A percentile compares a stretch with the other conserved stretches of the same genome.
Conservation (phyloP, 495 filamentous ascomycete genomes). For the Xeromyces bisporus region DNA sequence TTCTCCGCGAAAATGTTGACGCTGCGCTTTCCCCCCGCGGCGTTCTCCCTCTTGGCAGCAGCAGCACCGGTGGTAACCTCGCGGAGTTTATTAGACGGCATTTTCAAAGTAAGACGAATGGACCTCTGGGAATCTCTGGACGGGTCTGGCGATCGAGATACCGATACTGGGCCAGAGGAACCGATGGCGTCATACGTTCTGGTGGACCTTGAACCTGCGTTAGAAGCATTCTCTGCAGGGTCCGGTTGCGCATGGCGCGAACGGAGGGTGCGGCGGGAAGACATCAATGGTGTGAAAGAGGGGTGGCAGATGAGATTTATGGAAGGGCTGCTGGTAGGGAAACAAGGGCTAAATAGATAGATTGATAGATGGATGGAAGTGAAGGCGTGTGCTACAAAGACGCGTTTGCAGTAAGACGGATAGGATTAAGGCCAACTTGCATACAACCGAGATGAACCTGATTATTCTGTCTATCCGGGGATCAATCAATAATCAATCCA, state of each 20-base stretch:
- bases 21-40: conserved; percentile 16
- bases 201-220: conserved; percentile 18
- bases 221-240: conserved; percentile 22
- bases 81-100: conserved; percentile 64
- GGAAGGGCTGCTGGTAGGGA: conserved; percentile 3
- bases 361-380: not conserved
- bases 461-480: too few relatives aligned
- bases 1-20: conserved; percentile 35
- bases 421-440: too few relatives aligned
- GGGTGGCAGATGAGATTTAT: conserved; percentile 1
- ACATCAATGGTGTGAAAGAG: conserved; percentile 17
- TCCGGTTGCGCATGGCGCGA: conserved; percentile 26
- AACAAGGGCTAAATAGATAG: not conserved
- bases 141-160: conserved; percentile 39
- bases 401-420: too few relatives aligned
- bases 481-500: too few relatives aligned
- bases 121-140: conserved; percentile 42
- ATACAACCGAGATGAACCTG: too few relatives aligned
- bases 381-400: too few relatives aligned
- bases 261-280: conserved; percentile 33
- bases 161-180: conserved; percentile 23
- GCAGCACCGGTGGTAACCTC: conserved; percentile 42
- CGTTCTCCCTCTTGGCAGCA: conserved; percentile 1
- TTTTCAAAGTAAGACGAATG: conserved; percentile 68
- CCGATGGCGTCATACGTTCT: conserved; percentile 21